These are phyloP conservation scores for Saprolegnia parasitica DNA, from an alignment of 352 stramenopile genomes.

Conservation along the genomic window DNA sequence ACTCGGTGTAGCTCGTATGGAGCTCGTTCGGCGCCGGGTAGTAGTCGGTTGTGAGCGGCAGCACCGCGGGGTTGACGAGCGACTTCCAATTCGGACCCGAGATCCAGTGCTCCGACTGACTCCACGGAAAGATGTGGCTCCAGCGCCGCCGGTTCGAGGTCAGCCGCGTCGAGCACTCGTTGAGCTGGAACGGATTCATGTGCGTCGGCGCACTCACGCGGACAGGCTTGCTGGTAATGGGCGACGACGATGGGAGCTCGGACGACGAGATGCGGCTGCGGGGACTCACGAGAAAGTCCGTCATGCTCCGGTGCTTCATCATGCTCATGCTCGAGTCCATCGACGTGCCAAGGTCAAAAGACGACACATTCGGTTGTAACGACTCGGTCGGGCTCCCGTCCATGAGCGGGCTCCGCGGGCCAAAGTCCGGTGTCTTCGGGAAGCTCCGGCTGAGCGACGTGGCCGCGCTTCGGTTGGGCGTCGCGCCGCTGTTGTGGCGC, in stretches of 20 bases:
- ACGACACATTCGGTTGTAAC: background rate
- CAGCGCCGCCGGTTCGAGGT: slow-evolving; percentile 90
- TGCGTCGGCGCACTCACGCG: background rate
- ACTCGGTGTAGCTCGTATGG: slow-evolving; percentile 58
- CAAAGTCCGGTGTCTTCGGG: slow-evolving; percentile 7
- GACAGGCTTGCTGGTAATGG: background rate
- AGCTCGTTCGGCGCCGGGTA: slow-evolving; percentile 70
- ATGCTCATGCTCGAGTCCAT: slow-evolving; percentile 13
- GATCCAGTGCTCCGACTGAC: slow-evolving; percentile 42
- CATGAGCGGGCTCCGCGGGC: background rate
- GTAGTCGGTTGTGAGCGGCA: slow-evolving; percentile 88
- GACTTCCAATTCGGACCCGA: slow-evolving; percentile 95
- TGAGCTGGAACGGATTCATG: slow-evolving; percentile 15
- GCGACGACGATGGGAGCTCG: background rate
- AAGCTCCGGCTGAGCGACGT: slow-evolving; percentile 10
- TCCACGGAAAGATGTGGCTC: slow-evolving; percentile 93
- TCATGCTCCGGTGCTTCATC: slow-evolving; percentile 12
- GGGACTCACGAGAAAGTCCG: slow-evolving; percentile 19
- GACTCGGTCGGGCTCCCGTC: slow-evolving; percentile 1
- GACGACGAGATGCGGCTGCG: slow-evolving; percentile 6
- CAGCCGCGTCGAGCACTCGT: slow-evolving; percentile 29
- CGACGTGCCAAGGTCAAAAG: background rate
- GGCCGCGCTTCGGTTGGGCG: background rate
- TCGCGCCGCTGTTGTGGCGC: background rate
- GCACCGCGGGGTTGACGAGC: slow-evolving; percentile 91